A percentile compares a stretch with the other conserved stretches of the same genome.
Conservation (phyloP, 495 filamentous ascomycete species). For the Lineolata rhizophorae region DNA sequence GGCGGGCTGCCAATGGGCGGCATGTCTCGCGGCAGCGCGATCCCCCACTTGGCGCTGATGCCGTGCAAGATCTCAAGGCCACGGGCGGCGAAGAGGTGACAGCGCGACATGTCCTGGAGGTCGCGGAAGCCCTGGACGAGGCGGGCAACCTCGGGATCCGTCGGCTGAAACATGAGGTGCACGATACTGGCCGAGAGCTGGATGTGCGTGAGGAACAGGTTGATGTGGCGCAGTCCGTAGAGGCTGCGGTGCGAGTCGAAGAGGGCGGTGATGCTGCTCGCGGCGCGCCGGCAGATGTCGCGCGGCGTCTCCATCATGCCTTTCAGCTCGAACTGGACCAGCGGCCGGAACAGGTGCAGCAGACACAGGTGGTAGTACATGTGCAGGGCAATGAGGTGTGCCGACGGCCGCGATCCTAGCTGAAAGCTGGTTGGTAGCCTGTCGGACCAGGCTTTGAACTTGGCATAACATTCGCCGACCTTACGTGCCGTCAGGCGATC, state of each 20-base stretch:
- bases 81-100: slow-evolving; percentile 35
- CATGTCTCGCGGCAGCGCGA: slow-evolving; percentile 15
- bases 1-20: too few relatives aligned
- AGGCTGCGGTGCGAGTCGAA: slow-evolving; percentile 33
- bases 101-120: slow-evolving; percentile 32
- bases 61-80: slow-evolving; percentile 33
- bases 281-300: slow-evolving; percentile 36
- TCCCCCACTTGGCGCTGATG: slow-evolving; percentile 33
- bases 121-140: slow-evolving; percentile 20
- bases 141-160: slow-evolving; percentile 2
- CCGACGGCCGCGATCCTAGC: slow-evolving; percentile 32
- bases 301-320: slow-evolving; percentile 35
- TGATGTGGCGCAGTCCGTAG: slow-evolving; percentile 33
- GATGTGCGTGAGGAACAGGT: slow-evolving; percentile 35
- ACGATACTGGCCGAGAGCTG: slow-evolving; percentile 34
- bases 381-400: slow-evolving; percentile 35
- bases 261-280: slow-evolving; percentile 36
- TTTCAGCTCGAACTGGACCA: slow-evolving; percentile 36
- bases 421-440: slow-evolving; percentile 33
- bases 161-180: slow-evolving; percentile 24
- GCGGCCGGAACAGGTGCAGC: slow-evolving; percentile 39
- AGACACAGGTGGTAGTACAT: slow-evolving; percentile 46
- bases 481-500: slow-evolving; percentile 32
- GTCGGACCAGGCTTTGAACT: slow-evolving; percentile 40
- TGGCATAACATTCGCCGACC: slow-evolving; percentile 31